Evolutionary conservation across 1,284 basidiomycete species (phyloP), one percentile per base, ranked within the genome.

Genomic region (Microbotryum silenes-acaulis): DNA sequence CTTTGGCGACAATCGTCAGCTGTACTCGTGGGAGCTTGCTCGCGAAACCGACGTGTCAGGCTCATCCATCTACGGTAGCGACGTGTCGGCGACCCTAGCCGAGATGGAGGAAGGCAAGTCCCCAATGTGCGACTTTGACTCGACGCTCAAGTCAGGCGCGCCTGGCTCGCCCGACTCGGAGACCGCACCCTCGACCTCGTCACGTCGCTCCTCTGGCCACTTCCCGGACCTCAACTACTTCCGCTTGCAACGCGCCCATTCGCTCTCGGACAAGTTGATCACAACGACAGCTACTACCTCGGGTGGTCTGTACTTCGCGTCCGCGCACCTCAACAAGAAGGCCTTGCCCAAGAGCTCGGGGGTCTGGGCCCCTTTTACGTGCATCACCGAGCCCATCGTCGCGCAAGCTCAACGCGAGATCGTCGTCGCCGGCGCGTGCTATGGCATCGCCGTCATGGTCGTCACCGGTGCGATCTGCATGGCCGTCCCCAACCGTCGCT

Each of bases 161-260:
- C 29, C 51, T 10, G 57, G n/a, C 21, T 29, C 56, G 25, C 18
- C 59, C 3, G 46, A 44, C 9, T 20, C 14, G 8, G 59, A 60
- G n/a, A 23, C 33, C 46, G 54, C 47, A n/a, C 8, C 21, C 2
- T 31, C 51, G 18, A 49, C 14, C 23, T 49, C 51, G 4, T 56
- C 50, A 16, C 51, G 55, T 18, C 51, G 44, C 8, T 57, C 56
- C n/a, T 48, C 60, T 8, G 53, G 49, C 51, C 47, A 56, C 14
- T 51, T 63, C 21, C 54, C 54, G 27, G 65, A 66, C 49, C 59
- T 66, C 57, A 62, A 56, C 31, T 66, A 61, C 59, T 63, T 63
- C 54, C 62, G 62, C 2, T 60, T 63, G 48, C 60, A 57, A 3
- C 54, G 44, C 2, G 42, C 65, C 10, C 29, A 55, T 4, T 57